Conservation (phyloP, 768 basidiomycete genomes). For the Mycena olivaceomarginata region DNA sequence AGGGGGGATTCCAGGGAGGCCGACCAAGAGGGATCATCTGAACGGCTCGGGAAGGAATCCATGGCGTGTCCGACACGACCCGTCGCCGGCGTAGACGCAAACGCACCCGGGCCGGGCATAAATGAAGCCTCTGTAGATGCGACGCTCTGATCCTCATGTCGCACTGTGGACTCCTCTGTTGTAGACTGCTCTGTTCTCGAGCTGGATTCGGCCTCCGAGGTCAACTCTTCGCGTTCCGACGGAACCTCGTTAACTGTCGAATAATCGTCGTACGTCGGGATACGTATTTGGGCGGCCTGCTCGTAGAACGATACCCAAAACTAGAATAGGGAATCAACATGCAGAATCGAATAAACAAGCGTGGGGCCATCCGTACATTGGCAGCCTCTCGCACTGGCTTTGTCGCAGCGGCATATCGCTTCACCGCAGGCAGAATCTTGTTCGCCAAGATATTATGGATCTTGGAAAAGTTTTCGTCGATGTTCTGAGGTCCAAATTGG, state of each 20-base stretch:
- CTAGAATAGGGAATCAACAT: slow-evolving; percentile 59
- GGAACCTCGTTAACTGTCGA: slow-evolving; percentile 73
- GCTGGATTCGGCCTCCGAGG: slow-evolving; percentile 52
- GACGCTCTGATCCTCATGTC: slow-evolving; percentile 62
- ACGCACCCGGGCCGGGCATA: slow-evolving; percentile 80
- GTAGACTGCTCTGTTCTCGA: slow-evolving; percentile 44
- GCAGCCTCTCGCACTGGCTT: slow-evolving; percentile 94
- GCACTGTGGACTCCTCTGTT: slow-evolving; percentile 47
- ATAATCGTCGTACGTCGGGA: slow-evolving; percentile 84
- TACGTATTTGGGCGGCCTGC: slow-evolving; percentile 91
- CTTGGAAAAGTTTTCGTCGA: slow-evolving; percentile 95
- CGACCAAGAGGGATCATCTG: slow-evolving; percentile 81
- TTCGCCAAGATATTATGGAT: slow-evolving; percentile 91
- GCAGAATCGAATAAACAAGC: not conserved
- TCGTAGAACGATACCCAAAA: slow-evolving; percentile 99
- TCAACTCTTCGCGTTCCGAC: slow-evolving; percentile 59
- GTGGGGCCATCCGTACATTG: slow-evolving; percentile 72
- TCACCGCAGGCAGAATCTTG: slow-evolving; percentile 90
- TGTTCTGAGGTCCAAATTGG: slow-evolving; percentile 70
- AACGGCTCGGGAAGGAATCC: slow-evolving; percentile 61
- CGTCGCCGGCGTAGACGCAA: slow-evolving; percentile 88
- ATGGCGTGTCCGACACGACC: slow-evolving; percentile 58
- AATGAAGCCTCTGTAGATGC: slow-evolving; percentile 83
- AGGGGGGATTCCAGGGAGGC: slow-evolving; percentile 85
- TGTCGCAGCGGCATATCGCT: slow-evolving; percentile 90